phyloP scores from a whole-genome alignment of 176 grass and related monocot genomes.

The Aegilops speltoides region DNA sequence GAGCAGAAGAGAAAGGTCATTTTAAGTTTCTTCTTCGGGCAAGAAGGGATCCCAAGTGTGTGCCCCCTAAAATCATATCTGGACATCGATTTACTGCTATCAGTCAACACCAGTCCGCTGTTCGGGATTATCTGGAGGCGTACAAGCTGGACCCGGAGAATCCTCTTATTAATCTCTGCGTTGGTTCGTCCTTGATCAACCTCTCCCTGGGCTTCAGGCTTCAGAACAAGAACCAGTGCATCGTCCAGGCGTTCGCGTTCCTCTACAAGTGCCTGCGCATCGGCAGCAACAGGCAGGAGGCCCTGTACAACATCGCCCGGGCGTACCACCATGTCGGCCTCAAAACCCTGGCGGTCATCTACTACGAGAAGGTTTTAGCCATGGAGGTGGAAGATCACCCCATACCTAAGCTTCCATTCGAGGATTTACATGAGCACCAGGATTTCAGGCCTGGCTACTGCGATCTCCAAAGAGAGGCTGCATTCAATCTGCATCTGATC shows the following conservation, averaged over 20 bases:
- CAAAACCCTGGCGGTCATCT: conserved; percentile 69
- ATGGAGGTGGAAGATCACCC: conserved; percentile 57
- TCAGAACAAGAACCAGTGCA: conserved; percentile 89
- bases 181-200: conserved; percentile 85
- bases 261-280: conserved; percentile 69
- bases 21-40: conserved; percentile 67
- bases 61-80: conserved; percentile 75
- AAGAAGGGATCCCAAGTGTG: conserved; percentile 56
- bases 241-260: conserved; percentile 88
- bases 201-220: conserved; percentile 90
- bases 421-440: conserved; percentile 28
- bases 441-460: conserved; percentile 66
- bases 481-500: conserved; percentile 92
- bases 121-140: conserved; percentile 87
- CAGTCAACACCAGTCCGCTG: conserved; percentile 83
- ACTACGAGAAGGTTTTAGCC: conserved; percentile 85
- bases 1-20: conserved; percentile 70
- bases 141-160: conserved; percentile 86
- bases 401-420: conserved; percentile 74
- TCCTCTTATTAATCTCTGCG: conserved; percentile 85
- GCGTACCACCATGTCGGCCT: conserved; percentile 89
- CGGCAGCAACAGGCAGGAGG: conserved; percentile 80
- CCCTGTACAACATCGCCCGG: conserved; percentile 83
- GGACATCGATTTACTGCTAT: conserved; percentile 82
- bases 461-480: conserved; percentile 71